Conservation (phyloP, 2,329 filamentous ascomycete species). For the Aspergillus flavus region DNA sequence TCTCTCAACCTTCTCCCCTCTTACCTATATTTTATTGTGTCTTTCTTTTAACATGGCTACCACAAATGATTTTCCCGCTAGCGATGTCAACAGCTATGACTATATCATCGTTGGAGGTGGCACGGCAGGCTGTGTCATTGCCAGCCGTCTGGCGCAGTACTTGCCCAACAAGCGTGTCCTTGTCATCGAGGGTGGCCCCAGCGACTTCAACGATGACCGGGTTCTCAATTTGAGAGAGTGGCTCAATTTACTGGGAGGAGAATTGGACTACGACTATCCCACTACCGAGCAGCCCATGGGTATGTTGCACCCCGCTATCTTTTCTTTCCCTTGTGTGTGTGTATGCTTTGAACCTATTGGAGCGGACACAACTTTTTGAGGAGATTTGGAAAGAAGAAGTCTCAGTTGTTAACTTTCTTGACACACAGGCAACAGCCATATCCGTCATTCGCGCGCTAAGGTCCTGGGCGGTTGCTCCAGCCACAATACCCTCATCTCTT, state of each 20-base stretch:
- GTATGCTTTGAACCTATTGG: neutral
- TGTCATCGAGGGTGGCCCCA: constrained; percentile 84
- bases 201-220: constrained; percentile 84
- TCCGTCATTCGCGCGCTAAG: constrained; percentile 89
- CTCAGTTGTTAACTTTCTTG: neutral
- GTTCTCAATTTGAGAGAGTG: constrained; percentile 86
- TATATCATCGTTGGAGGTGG: constrained; percentile 85
- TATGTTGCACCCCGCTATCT: constrained; percentile 34
- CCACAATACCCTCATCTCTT: constrained; percentile 92
- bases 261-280: constrained; percentile 88
- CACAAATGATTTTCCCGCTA: constrained; percentile 66
- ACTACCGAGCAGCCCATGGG: constrained; percentile 85
- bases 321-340: neutral
- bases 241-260: constrained; percentile 79
- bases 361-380: neutral
- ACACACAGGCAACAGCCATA: constrained; percentile 75
- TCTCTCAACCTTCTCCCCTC: constrained; percentile 5
- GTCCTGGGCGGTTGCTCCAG: constrained; percentile 90
- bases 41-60: constrained; percentile 56
- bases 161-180: constrained; percentile 80
- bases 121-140: constrained; percentile 83
- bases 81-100: constrained; percentile 71
- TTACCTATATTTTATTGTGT: constrained; percentile 8
- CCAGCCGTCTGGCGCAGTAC: constrained; percentile 77
- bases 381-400: neutral